Conservation (phyloP, 305 asterid species). For the Galium porrigens region DNA sequence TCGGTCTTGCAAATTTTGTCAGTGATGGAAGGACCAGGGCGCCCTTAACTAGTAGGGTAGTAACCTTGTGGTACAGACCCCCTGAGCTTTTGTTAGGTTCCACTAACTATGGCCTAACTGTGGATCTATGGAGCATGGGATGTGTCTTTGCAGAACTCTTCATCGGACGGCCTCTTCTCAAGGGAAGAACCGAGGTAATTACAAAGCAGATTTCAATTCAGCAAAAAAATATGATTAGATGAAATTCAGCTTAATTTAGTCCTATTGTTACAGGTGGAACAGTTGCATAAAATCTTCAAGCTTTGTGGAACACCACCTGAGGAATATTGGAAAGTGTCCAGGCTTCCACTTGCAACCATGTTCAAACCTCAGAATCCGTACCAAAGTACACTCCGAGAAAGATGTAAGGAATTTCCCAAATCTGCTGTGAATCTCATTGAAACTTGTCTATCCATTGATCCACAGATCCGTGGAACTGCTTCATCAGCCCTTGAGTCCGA, state of each 20-base stretch:
- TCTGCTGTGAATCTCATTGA: slow-evolving; percentile 53
- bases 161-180: slow-evolving; percentile 66
- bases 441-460: slow-evolving; percentile 57
- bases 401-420: slow-evolving; percentile 70
- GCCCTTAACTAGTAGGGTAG: slow-evolving; percentile 73
- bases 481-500: slow-evolving; percentile 52
- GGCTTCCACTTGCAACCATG: slow-evolving; percentile 66
- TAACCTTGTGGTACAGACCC: slow-evolving; percentile 83
- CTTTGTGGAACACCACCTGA: slow-evolving; percentile 74
- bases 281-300: slow-evolving; percentile 78
- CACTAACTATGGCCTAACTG: slow-evolving; percentile 48
- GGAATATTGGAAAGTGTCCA: slow-evolving; percentile 63
- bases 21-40: slow-evolving; percentile 31
- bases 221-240: no score
- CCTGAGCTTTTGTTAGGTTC: slow-evolving; percentile 86
- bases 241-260: neutral
- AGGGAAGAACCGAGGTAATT: slow-evolving; percentile 73
- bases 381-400: slow-evolving; percentile 54
- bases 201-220: neutral
- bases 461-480: slow-evolving; percentile 59
- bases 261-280: slow-evolving; percentile 47
- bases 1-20: slow-evolving; percentile 59
- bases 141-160: slow-evolving; percentile 84
- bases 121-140: slow-evolving; percentile 83
- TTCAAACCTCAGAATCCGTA: slow-evolving; percentile 80